Base-by-base conservation (phyloP, 495 filamentous ascomycete genomes). In the Aspergillus panamensis region DNA sequence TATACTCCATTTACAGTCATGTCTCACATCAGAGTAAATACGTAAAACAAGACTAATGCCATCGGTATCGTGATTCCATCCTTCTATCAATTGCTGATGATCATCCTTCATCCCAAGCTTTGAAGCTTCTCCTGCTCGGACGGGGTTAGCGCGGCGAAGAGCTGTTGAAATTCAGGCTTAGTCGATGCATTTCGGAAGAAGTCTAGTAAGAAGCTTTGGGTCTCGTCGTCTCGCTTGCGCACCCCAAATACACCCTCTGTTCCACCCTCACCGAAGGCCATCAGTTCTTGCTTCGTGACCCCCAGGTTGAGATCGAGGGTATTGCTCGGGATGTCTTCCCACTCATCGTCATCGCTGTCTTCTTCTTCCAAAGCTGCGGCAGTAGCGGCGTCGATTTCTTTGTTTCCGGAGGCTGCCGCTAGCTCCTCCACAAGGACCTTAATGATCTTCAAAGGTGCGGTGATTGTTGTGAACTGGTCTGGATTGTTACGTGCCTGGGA, bases 371-470 rank as follows among this genome's bases (percentile, higher is more conserved):
- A 72, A 17, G 81, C 79, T 0, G 77, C 80, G 0, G 80, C 79
- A 1, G 76, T 75, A 0, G 80, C 77, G 1, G 81, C 82, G 30
- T 81, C 78, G 12, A 86, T 82, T 13, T 79, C 76, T 49, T 71
- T 72, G 61, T 62, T 78, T 14, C 87, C 86, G 4, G 87, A 86
- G 77, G 78, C 71, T 0, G 75, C 75, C 3, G 70, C 77, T 25
- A 98, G 82, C 71, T 98, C 94, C 67, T 96, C 88, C 49, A 97
- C 85, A 0, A 98, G 82, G 8, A 98, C 88, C 76, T 98, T 98
- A 72, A 96, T 74, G 66, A 98, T 96, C 75, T 98, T 98, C 66
- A 98, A 77, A 3, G 89, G 85, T 0, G 91, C 91, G 0, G 91
- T 80, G 47, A 97, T 86, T 56, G 87, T 84, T n/a, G 93, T 96